Percentiles rank a stretch among this genome's conserved stretches.
phyloP scores from a whole-genome alignment of 371 early-diverging fungal genomes.

The Mortierella polycephala region DNA sequence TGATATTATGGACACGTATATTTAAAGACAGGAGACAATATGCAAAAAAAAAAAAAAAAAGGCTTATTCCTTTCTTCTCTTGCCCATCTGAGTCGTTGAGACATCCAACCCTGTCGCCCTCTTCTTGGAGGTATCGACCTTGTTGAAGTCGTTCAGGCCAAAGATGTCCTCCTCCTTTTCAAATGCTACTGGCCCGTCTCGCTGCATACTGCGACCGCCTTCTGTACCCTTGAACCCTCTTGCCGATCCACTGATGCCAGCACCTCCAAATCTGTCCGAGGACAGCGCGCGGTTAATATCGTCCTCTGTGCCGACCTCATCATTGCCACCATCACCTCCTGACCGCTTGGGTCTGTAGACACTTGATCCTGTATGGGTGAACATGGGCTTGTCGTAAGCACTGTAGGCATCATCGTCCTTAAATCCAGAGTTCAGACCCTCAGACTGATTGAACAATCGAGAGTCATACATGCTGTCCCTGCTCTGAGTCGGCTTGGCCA shows the following conservation, averaged over 20 bases:
- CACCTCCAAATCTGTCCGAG: conserved; percentile 73
- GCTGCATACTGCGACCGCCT: conserved; percentile 56
- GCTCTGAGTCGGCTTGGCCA: conserved; percentile 89
- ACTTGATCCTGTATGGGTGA: conserved; percentile 72
- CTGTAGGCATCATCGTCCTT: conserved; percentile 89
- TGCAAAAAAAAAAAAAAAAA: background rate
- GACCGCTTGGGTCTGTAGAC: conserved; percentile 85
- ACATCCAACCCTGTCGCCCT: conserved; percentile 30
- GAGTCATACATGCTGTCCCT: conserved; percentile 94
- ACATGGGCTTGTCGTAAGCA: conserved; percentile 92
- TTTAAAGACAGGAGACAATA: too few relatives aligned
- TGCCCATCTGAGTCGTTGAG: conserved; percentile 34
- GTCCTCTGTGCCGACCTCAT: conserved; percentile 75
- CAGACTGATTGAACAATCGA: conserved; percentile 91
- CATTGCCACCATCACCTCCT: conserved; percentile 71
- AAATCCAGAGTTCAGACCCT: conserved; percentile 89
- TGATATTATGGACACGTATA: too few relatives aligned
- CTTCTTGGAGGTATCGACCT: conserved; percentile 44
- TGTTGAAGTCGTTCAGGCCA: conserved; percentile 69
- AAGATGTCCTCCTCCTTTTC: conserved; percentile 79
- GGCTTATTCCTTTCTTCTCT: conserved; percentile 45
- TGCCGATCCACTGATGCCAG: conserved; percentile 48
- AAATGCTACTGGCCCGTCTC: conserved; percentile 93
- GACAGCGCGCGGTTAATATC: conserved; percentile 76
- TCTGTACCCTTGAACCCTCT: conserved; percentile 78